Evolutionary conservation across 495 filamentous ascomycete species (phyloP).

Genomic region (Tetracladium setigerum): DNA sequence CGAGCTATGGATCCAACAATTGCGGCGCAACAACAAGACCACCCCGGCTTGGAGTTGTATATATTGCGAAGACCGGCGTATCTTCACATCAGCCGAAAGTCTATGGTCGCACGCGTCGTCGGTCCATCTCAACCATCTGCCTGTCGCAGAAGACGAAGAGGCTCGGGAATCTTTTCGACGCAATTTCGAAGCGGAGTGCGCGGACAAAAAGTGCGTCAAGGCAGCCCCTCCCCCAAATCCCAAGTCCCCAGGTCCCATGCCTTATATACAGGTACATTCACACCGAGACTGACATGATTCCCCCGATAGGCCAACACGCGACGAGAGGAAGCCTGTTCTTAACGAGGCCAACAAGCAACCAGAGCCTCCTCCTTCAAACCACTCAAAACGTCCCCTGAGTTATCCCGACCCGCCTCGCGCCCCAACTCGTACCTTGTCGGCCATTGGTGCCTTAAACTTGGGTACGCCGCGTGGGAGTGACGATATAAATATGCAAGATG

Average conservation of each 20-base stretch:
- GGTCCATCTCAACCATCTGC: background rate
- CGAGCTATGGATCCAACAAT: conserved; percentile 5
- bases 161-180: background rate
- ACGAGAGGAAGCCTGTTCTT: background rate
- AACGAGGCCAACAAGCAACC: conserved; percentile 2
- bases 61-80: background rate
- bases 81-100: background rate
- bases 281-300: background rate
- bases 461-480: background rate
- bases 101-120: conserved; percentile 5
- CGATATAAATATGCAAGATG: conserved; percentile 10
- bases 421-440: conserved; percentile 4
- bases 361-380: background rate
- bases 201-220: conserved; percentile 3
- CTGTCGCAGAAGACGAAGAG: background rate
- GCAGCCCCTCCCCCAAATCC: background rate
- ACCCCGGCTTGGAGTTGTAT: conserved; percentile 1
- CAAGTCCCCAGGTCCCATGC: too few relatives aligned
- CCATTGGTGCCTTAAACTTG: background rate
- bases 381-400: background rate
- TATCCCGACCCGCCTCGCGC: background rate
- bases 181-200: background rate
- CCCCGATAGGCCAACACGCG: background rate
- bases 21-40: background rate
- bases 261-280: background rate